Evolutionary conservation across 345 rosid species (phyloP).

Genomic region (Eucalyptus regnans): DNA sequence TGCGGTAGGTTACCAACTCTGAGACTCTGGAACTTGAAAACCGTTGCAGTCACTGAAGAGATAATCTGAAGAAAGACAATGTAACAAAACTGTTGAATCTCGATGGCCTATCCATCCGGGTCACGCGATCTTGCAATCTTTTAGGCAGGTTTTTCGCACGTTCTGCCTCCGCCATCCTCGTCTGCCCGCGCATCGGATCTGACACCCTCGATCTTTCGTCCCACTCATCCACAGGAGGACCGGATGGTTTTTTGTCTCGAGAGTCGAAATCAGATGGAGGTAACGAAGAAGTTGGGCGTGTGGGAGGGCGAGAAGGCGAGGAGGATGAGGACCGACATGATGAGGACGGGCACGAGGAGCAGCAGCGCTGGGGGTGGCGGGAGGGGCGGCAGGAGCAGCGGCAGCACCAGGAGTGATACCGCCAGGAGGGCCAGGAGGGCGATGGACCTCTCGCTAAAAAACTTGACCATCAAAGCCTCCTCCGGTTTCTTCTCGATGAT

Average conservation of each 20-base stretch:
- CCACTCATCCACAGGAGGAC: neutral
- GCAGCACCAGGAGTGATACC: neutral
- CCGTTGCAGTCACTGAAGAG: neutral
- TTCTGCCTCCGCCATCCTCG: neutral
- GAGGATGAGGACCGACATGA: neutral
- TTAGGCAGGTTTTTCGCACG: neutral
- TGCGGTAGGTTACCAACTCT: neutral
- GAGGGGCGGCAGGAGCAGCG: neutral
- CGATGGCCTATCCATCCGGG: neutral
- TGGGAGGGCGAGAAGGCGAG: neutral
- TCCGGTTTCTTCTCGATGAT: neutral
- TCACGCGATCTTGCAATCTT: neutral
- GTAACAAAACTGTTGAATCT: neutral
- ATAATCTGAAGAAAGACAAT: neutral
- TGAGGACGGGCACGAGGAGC: conserved; percentile 5
- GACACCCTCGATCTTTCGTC: neutral
- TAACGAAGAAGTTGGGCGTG: neutral
- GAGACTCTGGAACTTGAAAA: neutral
- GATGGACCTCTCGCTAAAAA: neutral
- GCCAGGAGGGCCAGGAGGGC: neutral
- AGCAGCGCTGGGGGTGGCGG: conserved; percentile 3
- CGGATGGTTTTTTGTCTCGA: neutral
- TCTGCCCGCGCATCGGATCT: neutral
- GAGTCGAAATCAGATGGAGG: neutral
- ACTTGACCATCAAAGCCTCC: neutral